Evolutionary conservation across 2,329 filamentous ascomycete species (phyloP), one percentile per base, ranked within the genome.

Genomic region (Talaromyces sp.): DNA sequence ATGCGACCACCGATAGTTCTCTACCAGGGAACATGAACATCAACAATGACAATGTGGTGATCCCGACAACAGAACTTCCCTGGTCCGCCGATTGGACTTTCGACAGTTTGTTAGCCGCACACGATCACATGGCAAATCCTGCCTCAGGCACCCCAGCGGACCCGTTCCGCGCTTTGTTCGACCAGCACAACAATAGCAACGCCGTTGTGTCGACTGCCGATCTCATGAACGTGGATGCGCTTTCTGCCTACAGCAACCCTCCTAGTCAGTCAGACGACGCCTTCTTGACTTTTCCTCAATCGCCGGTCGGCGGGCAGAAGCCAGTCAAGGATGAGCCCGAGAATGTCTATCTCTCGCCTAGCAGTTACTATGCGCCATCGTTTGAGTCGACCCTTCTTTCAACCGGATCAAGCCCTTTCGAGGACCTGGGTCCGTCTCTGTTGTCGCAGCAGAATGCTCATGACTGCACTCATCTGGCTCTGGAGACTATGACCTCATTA

Each of bases 401-500:
- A 10, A 63, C 64, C 33, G 64, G 52, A 9, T 63, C 19, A 7
- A 60, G 60, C 16, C 60, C 65, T 10, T 62, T 62, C 19, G 65
- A 66, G 27, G 64, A 58, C 1, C 10, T 65, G 16, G 60, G 64
- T 31, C 64, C 64, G 41, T 48, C 64, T 27, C 43, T 62, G 58
- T 47, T 63, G 35, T 60, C 62, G 41, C 60, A 61, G 35, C 56
- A 56, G 14, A 58, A 41, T 50, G 27, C 61, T 19, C 65, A 67
- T 33, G 65, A 67, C 58, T 67, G 65, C 63, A 67, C 62, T 11
- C 35, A 63, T 47, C 47, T 67, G 19, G 65, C 63, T 13, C 22
- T 67, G 50, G 63, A 58, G 63, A 65, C 65, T 4, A 35, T 67
- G 45, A 60, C 59, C 14, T 48, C 62, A 10, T 56, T 67, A 56